Base-by-base conservation (phyloP, 192 early-diverging fungal genomes). In the Coemansia sp. region DNA sequence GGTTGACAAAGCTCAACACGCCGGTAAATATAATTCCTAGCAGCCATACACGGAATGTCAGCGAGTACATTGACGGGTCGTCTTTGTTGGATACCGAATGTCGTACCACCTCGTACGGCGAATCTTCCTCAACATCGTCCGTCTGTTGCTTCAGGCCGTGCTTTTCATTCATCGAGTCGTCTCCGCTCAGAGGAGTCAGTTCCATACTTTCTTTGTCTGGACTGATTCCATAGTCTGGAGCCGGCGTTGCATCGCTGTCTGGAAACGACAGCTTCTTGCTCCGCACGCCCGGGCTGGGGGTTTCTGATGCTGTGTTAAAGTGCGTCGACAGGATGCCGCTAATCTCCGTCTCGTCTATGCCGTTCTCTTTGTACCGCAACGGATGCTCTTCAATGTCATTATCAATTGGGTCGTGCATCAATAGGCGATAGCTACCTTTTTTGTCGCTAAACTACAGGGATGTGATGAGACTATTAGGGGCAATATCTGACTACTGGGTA, bases 41-140 rank as follows among this genome's bases (percentile, higher is more conserved):
- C n/a, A 89, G 74, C 85, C 87, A 87, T 7, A 87, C 80, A 38
- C 92, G 87, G 65, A 92, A 88, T 0, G 92, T 94, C 52, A 85
- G 74, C 13, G 88, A 86, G 5, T 88, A 87, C 9, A 90, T 61
- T 12, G 77, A 62, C 7, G 85, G 68, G 60, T 89, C 82, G 59
- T 92, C 90, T n/a, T 85, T 87, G 61, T 87, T 89, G 37, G 87
- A 83, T 6, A 91, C 87, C 19, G 82, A 74, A 3, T 87, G 81
- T 29, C 89, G 82, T 22, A 91, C 89, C 78, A 88, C 86, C 67
- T 87, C 85, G 69, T 88, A 88, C 24, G 89, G 89, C 61, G 73
- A 79, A 52, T 78, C 82, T 14, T 83, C 82, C 10, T 73, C 58
- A 29, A 38, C 24, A 18, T 22, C 16, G 8, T 35, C 37, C 26